Base-by-base conservation (phyloP, 129 eudicot genomes). In the Erigeron canadensis region DNA sequence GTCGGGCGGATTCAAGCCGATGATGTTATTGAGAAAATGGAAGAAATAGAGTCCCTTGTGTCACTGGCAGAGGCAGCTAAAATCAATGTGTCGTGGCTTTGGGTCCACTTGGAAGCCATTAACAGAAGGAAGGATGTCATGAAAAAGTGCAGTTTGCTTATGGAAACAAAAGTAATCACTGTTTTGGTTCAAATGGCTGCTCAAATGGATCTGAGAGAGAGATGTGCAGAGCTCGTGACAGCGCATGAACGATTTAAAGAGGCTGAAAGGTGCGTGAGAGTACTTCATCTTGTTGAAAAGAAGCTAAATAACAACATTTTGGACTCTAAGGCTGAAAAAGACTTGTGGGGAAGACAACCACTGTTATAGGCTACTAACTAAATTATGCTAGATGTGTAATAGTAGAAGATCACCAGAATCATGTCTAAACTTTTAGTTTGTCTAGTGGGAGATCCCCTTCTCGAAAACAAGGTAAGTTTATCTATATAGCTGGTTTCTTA, bases 191-290 rank as follows among this genome's bases (percentile, higher is more conserved):
- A 71, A 22, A 54, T 12, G 61, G 82, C 80, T 6, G 84, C 86
- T 7, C 34, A 54, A 18, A 62, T 15, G 63, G 86, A 85, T 17
- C 37, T 82, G 45, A 64, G 47, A 43, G 72, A 73, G 66, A 80
- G 75, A 51, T 44, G 59, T 10, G 73, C 45, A n/a, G 75, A 58
- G 72, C 76, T 84, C 0, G 13, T 51, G 55, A 66, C 64, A 15
- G 86, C 86, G 0, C 76, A 74, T 13, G 45, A 66, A 65, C 41
- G 54, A 60, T 56, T 75, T 17, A 16, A 51, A 10, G 55, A 84
- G 65, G 77, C 79, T 0, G 82, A 85, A 28, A 82, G 64, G 68
- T 75, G 82, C 8, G 39, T 61, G 59, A 63, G 58, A 56, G 86
- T 70, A 13, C 43, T 81, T 22, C 28, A 76, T 7, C 73, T 67